These are phyloP conservation scores for Cotoneaster glaucophyllus DNA, from an alignment of 306 rosid species.

Conservation along the genomic window DNA sequence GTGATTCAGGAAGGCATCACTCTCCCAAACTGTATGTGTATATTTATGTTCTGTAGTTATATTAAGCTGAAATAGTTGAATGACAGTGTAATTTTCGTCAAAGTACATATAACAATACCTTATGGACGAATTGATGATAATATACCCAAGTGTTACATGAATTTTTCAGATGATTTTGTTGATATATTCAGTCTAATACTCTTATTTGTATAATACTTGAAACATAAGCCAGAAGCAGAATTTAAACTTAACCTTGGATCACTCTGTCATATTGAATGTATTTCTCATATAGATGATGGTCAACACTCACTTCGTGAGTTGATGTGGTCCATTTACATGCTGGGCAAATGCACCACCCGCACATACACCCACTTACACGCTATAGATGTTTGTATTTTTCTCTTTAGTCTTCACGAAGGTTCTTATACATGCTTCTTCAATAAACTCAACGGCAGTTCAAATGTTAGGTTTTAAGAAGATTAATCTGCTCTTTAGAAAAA, in stretches of 20 bases:
- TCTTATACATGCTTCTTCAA: neutral
- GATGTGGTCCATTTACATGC: neutral
- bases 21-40: conserved; percentile 1
- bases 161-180: neutral
- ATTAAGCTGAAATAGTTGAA: conserved; percentile 1
- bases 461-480: neutral
- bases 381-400: neutral
- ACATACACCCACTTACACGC: neutral
- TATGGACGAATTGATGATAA: neutral
- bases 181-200: neutral
- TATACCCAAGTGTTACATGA: neutral
- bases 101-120: neutral
- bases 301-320: neutral
- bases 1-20: neutral
- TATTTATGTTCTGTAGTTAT: neutral
- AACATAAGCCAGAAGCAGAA: neutral
- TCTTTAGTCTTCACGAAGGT: neutral
- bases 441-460: neutral
- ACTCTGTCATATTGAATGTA: neutral
- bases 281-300: neutral
- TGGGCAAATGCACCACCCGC: neutral
- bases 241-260: neutral
- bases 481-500: neutral
- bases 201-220: neutral
- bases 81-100: neutral